A percentile compares a stretch with the other conserved stretches of the same genome.
These are phyloP conservation scores for Fusarium agapanthi DNA, from an alignment of 2,329 filamentous ascomycete species.

Conservation along the genomic window DNA sequence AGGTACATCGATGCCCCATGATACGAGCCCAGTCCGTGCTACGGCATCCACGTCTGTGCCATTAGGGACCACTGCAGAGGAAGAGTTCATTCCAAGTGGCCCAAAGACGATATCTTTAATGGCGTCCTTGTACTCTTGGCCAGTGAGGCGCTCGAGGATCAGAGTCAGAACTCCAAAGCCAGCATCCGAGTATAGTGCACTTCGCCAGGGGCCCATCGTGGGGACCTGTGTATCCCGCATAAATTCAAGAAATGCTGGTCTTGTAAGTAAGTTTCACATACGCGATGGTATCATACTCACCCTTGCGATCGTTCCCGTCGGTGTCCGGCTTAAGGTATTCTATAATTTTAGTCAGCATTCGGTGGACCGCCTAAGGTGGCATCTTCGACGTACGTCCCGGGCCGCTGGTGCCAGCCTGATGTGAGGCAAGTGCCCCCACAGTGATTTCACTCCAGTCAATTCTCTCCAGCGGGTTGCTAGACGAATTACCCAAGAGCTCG, in stretches of 20 bases:
- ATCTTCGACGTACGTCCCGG: neutral
- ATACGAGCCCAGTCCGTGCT: neutral
- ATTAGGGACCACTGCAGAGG: neutral
- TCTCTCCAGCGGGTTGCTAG: neutral
- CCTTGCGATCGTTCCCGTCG: neutral
- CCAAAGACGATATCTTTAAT: neutral
- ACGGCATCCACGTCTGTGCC: slow-evolving; percentile 23
- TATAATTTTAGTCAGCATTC: neutral
- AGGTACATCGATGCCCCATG: slow-evolving; percentile 27
- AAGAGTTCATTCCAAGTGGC: slow-evolving; percentile 20
- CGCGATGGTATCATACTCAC: neutral
- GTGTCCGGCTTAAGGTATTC: neutral
- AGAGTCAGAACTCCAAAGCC: slow-evolving; percentile 25
- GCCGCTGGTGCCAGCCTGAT: slow-evolving; percentile 33
- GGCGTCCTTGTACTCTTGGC: slow-evolving; percentile 17
- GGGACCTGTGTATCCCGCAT: slow-evolving; percentile 27
- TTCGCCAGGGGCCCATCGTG: slow-evolving; percentile 13
- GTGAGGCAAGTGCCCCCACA: slow-evolving; percentile 25
- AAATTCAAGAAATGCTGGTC: neutral
- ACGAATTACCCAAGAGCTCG: slow-evolving; percentile 22
- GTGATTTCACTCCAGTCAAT: slow-evolving; percentile 33
- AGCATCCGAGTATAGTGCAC: slow-evolving; percentile 35
- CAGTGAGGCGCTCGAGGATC: slow-evolving; percentile 25
- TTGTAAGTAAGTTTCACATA: neutral
- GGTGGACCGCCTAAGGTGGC: accelerated